Base-by-base conservation (phyloP, 495 filamentous ascomycete species). In the Hypoxylon fragiforme region DNA sequence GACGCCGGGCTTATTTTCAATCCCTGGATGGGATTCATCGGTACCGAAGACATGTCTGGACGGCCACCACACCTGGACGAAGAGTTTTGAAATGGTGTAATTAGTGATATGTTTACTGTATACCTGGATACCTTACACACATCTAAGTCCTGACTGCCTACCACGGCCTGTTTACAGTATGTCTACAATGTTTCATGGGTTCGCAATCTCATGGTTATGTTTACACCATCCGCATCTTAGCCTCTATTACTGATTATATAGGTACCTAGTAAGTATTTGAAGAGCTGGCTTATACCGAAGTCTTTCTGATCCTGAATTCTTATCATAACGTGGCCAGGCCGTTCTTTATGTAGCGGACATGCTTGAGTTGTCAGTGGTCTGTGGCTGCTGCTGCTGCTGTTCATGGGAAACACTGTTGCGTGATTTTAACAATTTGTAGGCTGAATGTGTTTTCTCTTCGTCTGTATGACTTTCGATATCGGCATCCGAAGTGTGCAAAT, bases 1-100 rank as follows among this genome's bases (percentile, higher is more conserved):
- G 62, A 59, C 31, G 62, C 62, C 9, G 58, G 62, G 3, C 46
- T 65, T 2, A 65, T 65, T 31, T 65, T 62, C 50, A 65, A 65
- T 26, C 62, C 62, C 1, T 65, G 62, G 62, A 65, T 65, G 62
- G 62, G 62, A 1, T 65, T 62, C 19, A 44, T 44, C 7, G 50
- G 58, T 18, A 59, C 58, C 0, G 62, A 65, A 19, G 58, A 65
- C n/a, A 53, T 62, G 45, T 60, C 55, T 22, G 56, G 61, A 9
- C 44, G 49, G 7, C 22, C 56, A 2, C 9, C 30, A 15, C 41
- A 40, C 7, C 47, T 47, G 2, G 56, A 60, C 14, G 44, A 60
- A 19, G 56, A 60, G 15, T 60, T 60, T 13, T 60, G 30, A 40
- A 36, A 24, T 43, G 24, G 8, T 12, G n/a, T n/a, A n/a, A n/a